phyloP scores from a whole-genome alignment of 2,329 filamentous ascomycete genomes.

The Apiospora phragmitis region DNA sequence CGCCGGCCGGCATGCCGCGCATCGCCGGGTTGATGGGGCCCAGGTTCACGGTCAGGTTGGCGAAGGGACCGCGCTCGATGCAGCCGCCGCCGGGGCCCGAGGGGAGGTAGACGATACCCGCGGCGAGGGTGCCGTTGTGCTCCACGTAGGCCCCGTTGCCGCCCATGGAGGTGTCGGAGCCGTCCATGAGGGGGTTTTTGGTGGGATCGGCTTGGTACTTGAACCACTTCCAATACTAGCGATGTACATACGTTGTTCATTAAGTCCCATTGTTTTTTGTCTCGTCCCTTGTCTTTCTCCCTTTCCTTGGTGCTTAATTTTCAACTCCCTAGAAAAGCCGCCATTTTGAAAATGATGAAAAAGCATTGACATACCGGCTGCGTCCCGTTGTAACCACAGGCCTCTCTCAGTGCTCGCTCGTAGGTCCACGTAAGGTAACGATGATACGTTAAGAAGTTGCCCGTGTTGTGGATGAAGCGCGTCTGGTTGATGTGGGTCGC shows the following conservation, averaged over 20 bases:
- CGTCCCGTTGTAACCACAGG: conserved; percentile 42
- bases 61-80: conserved; percentile 35
- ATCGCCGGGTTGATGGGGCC: background rate
- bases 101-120: conserved; percentile 30
- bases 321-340: no score
- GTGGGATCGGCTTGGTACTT: conserved; percentile 44
- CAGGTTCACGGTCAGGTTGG: background rate
- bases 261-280: background rate
- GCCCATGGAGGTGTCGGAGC: conserved; percentile 49
- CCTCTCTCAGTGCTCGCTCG: conserved; percentile 38
- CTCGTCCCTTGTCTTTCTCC: background rate
- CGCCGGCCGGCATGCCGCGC: conserved; percentile 5
- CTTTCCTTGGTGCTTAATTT: no score
- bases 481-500: conserved; percentile 39
- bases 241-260: no score
- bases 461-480: conserved; percentile 30
- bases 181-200: conserved; percentile 56
- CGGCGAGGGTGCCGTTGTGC: conserved; percentile 24
- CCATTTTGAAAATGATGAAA: no score
- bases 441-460: conserved; percentile 44
- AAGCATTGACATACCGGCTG: conserved; percentile 30
- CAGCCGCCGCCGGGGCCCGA: conserved; percentile 58
- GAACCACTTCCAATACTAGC: conserved; percentile 53
- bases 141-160: conserved; percentile 42
- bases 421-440: conserved; percentile 40